Evolutionary conservation across 2,329 filamentous ascomycete genomes (phyloP), one percentile per base, ranked within the genome.

Genomic region (Cladophialophora bantiana): DNA sequence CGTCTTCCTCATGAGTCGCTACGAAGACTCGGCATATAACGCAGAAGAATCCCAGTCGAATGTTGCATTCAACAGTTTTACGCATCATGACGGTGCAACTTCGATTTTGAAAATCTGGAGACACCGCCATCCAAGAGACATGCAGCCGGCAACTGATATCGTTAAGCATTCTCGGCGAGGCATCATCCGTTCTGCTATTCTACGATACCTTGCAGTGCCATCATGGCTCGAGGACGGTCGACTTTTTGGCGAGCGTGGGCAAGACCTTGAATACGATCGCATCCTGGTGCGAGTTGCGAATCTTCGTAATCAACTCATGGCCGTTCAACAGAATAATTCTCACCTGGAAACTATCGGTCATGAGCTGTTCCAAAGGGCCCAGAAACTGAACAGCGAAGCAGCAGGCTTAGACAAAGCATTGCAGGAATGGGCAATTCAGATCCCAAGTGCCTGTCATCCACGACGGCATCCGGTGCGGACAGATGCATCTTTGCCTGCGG

Each of bases 31-130:
- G 13, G 59, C 66, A 12, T 56, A 68, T 31, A 53, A 31, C 4
- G 20, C 40, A 2, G 15, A 20, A 6, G 35, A 59, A 40, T 36
- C 35, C 31, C 15, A 38, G 12, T 20, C 36, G 4, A n/a, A 34
- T 32, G 50, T 10, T 13, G n/a, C 55, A 13, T 26, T 59, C 31
- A 52, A 18, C 32, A 70, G 77, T n/a, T 83, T 81, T 66, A 83
- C 74, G 15, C 76, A 77, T 69, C 72, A 76, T 64, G 71, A 74
- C 68, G 76, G 76, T 15, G 74, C 74, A 9, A 57, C 74, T 52
- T 74, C 74, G 9, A 70, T 77, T 34, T 53, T 78, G 54, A 76
- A 74, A 54, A 45, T 70, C 15, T 77, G 76, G 75, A 71, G 70
- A 13, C 68, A 75, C 10, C 60, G 62, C 4, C 45, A 66, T 1